Evolutionary conservation across 768 basidiomycete genomes (phyloP).

Genomic region (Thelephora aurantiotincta): DNA sequence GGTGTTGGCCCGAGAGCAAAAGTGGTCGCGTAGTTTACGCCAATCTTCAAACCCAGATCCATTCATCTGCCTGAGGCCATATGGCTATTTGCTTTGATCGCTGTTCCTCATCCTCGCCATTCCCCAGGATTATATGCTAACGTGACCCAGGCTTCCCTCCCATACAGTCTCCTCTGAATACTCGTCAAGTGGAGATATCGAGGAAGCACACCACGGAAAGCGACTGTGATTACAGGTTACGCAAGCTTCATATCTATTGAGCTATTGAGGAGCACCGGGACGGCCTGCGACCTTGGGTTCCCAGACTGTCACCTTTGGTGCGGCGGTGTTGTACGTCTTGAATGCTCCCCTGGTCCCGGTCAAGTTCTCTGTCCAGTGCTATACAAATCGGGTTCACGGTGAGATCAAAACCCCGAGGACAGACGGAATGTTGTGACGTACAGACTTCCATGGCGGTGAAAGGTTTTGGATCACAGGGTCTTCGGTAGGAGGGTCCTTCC

Average conservation of each 20-base stretch:
- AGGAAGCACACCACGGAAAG: too few relatives aligned
- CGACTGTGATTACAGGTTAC: too few relatives aligned
- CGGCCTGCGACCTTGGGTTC: slow-evolving; percentile 55
- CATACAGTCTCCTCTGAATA: too few relatives aligned
- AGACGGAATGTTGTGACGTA: slow-evolving; percentile 24
- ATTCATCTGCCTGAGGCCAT: too few relatives aligned
- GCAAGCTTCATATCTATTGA: slow-evolving; percentile 3
- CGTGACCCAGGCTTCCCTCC: too few relatives aligned
- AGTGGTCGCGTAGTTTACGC: too few relatives aligned
- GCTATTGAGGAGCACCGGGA: slow-evolving; percentile 13
- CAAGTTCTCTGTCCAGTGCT: slow-evolving; percentile 82
- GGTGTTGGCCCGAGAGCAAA: too few relatives aligned
- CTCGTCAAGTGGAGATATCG: too few relatives aligned
- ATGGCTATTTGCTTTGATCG: too few relatives aligned
- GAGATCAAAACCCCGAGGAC: not conserved
- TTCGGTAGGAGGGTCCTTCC: slow-evolving; percentile 62
- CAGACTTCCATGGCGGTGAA: slow-evolving; percentile 73
- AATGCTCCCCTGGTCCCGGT: slow-evolving; percentile 90
- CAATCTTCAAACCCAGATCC: too few relatives aligned
- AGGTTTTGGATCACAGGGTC: slow-evolving; percentile 58
- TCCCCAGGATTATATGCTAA: too few relatives aligned
- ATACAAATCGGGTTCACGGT: not conserved
- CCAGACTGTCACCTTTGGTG: slow-evolving; percentile 76
- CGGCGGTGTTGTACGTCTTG: slow-evolving; percentile 76
- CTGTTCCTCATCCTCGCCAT: too few relatives aligned